Conservation (phyloP, 2,329 filamentous ascomycete genomes). For the Sporothrix sp. region DNA sequence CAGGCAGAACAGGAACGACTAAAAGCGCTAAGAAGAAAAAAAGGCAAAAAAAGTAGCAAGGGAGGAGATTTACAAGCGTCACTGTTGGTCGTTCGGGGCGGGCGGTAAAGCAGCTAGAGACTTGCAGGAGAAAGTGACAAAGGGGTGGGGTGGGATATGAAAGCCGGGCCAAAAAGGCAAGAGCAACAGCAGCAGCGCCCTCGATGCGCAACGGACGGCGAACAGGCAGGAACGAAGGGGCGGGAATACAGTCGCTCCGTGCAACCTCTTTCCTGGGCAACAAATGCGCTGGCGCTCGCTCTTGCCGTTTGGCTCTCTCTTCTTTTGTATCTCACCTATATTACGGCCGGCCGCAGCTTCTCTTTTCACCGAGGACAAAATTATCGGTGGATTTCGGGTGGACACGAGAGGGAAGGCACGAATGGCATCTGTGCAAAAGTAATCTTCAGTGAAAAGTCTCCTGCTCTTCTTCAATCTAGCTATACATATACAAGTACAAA, state of each 20-base stretch:
- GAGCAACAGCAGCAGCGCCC: neutral
- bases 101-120: conserved; percentile 16
- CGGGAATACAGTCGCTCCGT: conserved; percentile 4
- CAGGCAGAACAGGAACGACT: conserved; percentile 7
- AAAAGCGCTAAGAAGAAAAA: conserved; percentile 2
- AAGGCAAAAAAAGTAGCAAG: conserved; percentile 3
- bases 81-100: conserved; percentile 16
- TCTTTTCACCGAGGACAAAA: neutral
- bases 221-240: conserved; percentile 12
- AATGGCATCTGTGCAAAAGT: conserved; percentile 9
- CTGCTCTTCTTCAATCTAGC: conserved; percentile 4
- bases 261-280: neutral
- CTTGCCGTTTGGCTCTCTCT: neutral
- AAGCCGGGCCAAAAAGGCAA: neutral
- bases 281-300: neutral
- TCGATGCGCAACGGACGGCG: neutral
- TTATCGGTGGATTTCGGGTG: conserved; percentile 3
- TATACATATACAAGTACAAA: too few relatives aligned
- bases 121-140: conserved; percentile 6
- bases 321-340: too few relatives aligned
- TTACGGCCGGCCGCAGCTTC: too few relatives aligned
- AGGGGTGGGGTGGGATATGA: conserved; percentile 8
- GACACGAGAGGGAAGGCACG: neutral
- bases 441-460: conserved; percentile 1
- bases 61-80: conserved; percentile 11